Conservation (phyloP, 352 stramenopile species). For the Phytophthora macrochlamydospora region DNA sequence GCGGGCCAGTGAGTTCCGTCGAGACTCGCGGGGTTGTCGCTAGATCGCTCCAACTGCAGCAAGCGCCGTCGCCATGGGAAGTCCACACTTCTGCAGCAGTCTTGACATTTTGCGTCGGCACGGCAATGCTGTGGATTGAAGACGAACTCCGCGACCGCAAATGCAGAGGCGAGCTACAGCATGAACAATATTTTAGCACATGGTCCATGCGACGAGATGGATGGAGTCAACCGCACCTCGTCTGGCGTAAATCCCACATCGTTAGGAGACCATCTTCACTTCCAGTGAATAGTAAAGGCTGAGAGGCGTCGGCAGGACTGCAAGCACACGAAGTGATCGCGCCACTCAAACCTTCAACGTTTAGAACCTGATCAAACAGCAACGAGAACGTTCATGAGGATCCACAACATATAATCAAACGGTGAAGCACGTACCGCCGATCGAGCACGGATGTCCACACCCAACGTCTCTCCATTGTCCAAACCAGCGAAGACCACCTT, state of each 20-base stretch:
- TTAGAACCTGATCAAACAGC: constrained; percentile 40
- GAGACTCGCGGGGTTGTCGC: constrained; percentile 21
- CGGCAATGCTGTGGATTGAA: constrained; percentile 52
- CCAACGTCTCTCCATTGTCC: constrained; percentile 61
- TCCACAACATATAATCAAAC: not conserved
- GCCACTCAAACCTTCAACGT: constrained; percentile 35
- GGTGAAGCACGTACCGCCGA: constrained; percentile 25
- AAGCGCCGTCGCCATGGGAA: constrained; percentile 59
- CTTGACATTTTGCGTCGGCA: constrained; percentile 16
- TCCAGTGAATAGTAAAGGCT: constrained; percentile 57
- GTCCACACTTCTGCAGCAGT: constrained; percentile 46
- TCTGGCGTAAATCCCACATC: constrained; percentile 67
- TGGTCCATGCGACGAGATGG: too few relatives aligned
- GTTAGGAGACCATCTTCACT: constrained; percentile 66
- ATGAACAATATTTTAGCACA: not conserved
- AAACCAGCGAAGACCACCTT: constrained; percentile 72
- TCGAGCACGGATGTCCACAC: constrained; percentile 61
- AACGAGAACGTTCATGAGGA: not conserved
- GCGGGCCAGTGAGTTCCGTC: constrained; percentile 62
- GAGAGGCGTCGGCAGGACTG: constrained; percentile 14
- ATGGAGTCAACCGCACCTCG: constrained; percentile 28
- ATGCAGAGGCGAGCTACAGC: constrained; percentile 46
- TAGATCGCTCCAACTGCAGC: constrained; percentile 57
- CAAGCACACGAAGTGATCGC: constrained; percentile 49
- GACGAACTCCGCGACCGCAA: constrained; percentile 59